phyloP scores from a whole-genome alignment of 202 grass and related monocot species.

The Carex arenaria region DNA sequence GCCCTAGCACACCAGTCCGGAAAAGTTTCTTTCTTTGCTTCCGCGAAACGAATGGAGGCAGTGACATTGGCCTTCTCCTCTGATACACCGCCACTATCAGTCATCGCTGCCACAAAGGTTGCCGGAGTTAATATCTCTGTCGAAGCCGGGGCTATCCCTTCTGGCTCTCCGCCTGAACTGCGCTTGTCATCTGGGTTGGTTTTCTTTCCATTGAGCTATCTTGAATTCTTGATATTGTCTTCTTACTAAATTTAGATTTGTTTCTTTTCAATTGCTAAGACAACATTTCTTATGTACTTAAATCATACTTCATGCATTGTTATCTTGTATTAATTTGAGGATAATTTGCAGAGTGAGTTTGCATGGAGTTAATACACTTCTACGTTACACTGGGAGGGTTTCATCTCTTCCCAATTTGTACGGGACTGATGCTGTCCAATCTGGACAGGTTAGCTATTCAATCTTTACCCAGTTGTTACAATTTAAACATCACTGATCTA shows the following conservation, averaged over 20 bases:
- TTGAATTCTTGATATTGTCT: background rate
- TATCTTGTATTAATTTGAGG: conserved; percentile 13
- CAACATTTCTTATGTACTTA: background rate
- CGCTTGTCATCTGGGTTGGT: conserved; percentile 58
- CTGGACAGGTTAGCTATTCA: conserved; percentile 42
- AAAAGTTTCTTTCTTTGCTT: background rate
- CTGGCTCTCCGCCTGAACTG: conserved; percentile 46
- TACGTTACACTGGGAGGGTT: conserved; percentile 46
- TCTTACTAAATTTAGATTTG: background rate
- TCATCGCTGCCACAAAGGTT: conserved; percentile 60
- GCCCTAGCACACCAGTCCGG: background rate
- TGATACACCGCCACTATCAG: conserved; percentile 57
- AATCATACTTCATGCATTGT: background rate
- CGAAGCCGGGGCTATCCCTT: conserved; percentile 45
- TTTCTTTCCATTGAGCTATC: background rate
- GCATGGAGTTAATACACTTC: conserved; percentile 59
- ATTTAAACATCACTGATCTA: background rate
- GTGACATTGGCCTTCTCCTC: conserved; percentile 40
- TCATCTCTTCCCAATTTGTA: conserved; percentile 63
- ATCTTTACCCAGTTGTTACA: conserved; percentile 7
- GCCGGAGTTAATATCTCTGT: conserved; percentile 42
- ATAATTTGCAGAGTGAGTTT: conserved; percentile 44
- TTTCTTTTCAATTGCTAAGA: background rate
- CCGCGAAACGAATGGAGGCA: conserved; percentile 39
- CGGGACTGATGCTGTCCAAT: conserved; percentile 46